phyloP scores from a whole-genome alignment of 129 eudicot genomes.

The Dittrichia graveolens region DNA sequence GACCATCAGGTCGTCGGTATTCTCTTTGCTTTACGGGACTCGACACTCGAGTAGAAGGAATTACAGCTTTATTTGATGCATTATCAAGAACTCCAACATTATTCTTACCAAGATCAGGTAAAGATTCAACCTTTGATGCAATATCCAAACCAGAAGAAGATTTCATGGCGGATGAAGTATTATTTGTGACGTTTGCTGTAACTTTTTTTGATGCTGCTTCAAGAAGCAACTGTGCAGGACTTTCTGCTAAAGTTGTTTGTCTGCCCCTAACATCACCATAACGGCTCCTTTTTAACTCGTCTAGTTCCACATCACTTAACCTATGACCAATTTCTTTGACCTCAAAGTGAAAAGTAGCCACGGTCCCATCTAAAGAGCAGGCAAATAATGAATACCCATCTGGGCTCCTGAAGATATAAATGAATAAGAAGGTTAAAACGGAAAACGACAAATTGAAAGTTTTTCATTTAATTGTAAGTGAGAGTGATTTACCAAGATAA shows the following conservation, averaged over 20 bases:
- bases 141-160: slow-evolving; percentile 41
- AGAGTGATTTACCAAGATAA: slow-evolving; percentile 70
- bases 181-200: slow-evolving; percentile 35
- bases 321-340: slow-evolving; percentile 78
- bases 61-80: slow-evolving; percentile 44
- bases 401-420: slow-evolving; percentile 74
- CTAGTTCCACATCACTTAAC: slow-evolving; percentile 73
- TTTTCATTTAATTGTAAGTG: background rate
- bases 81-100: slow-evolving; percentile 41
- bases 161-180: slow-evolving; percentile 44
- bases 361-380: slow-evolving; percentile 92
- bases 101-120: slow-evolving; percentile 49
- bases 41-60: slow-evolving; percentile 44
- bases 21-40: slow-evolving; percentile 96
- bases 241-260: slow-evolving; percentile 90
- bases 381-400: slow-evolving; percentile 98
- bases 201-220: slow-evolving; percentile 91
- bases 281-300: slow-evolving; percentile 80
- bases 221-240: slow-evolving; percentile 86
- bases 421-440: background rate
- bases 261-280: slow-evolving; percentile 92
- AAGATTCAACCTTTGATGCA: slow-evolving; percentile 50
- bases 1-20: slow-evolving; percentile 93
- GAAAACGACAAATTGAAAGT: background rate
- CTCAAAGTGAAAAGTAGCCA: slow-evolving; percentile 87